phyloP scores from a whole-genome alignment of 2,329 filamentous ascomycete genomes.

The Fusarium euwallaceae region DNA sequence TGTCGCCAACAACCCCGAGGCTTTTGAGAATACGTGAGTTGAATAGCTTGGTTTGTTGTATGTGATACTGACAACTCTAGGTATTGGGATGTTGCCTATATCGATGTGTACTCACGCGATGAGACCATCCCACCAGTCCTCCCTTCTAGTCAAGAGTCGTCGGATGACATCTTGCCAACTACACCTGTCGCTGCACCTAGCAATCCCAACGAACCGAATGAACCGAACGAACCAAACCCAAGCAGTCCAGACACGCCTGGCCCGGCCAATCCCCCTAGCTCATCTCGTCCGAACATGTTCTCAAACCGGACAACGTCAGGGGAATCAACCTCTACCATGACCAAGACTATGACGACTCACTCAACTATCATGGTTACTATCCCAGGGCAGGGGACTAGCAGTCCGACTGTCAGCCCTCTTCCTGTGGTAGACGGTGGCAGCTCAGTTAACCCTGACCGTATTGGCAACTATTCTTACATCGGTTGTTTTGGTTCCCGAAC shows the following conservation, averaged over 20 bases:
- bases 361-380: slow-evolving; percentile 48
- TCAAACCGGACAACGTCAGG: background rate
- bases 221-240: background rate
- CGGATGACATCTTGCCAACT: background rate
- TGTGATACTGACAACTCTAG: slow-evolving; percentile 33
- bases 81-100: slow-evolving; percentile 68
- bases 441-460: slow-evolving; percentile 49
- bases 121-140: slow-evolving; percentile 15
- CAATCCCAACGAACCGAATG: slow-evolving; percentile 2
- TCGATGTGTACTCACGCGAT: slow-evolving; percentile 59
- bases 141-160: slow-evolving; percentile 1
- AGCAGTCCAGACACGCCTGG: background rate
- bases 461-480: slow-evolving; percentile 52
- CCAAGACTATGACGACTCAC: slow-evolving; percentile 38
- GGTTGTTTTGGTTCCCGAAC: slow-evolving; percentile 59
- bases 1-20: slow-evolving; percentile 60
- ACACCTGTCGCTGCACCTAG: background rate
- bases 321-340: slow-evolving; percentile 47
- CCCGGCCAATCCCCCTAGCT: slow-evolving; percentile 6
- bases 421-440: slow-evolving; percentile 23
- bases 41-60: background rate
- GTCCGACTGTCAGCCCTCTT: slow-evolving; percentile 25
- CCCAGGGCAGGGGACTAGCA: slow-evolving; percentile 28
- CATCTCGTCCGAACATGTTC: background rate
- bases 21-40: slow-evolving; percentile 56